Evolutionary conservation across 345 rosid species (phyloP), one percentile per base, ranked within the genome.

Genomic region (Camelina laxa): DNA sequence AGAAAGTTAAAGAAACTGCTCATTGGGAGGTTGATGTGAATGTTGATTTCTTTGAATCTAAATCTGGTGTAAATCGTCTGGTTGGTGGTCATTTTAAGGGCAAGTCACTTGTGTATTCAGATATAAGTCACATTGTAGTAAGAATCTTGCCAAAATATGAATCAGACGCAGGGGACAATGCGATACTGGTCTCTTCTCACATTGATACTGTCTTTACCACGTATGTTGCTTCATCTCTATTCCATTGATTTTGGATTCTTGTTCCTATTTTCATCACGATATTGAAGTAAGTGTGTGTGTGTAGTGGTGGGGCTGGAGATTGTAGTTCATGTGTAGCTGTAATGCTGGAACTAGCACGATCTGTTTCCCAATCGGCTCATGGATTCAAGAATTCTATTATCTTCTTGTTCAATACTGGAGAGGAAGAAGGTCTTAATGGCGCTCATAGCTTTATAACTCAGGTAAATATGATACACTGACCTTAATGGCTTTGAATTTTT

Each of bases 391-490:
- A 89, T 82, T 84, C 86, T 60, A 80, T 95, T 63, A 87, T 95
- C 80, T 94, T 94, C 78, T 84, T 94, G 74, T 87, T 91, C 65
- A 94, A 94, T 78, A 89, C 91, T 17, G 98, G 99, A 47, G 97
- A 95, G 82, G 97, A 95, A 82, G 97, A 92, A 76, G 99, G 99
- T 80, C 87, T 95, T 68, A 87, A 61, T 79, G 99, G 99, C 48
- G 99, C 99, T 84, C 97, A 92, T 85, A 92, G 97, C 86, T 95
- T 95, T 69, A 82, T 90, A 27, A 95, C 99, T 80, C 99, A 92
- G 97, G 99, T 90, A 58, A 10, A 9, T 50, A 50, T 38, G 49
- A 42, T 45, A 10, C 14, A 6, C 20, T 60, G 9, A 62, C 58
- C 49, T 36, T 66, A 35, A 3, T 58, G 63, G 63, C 27, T 66